Evolutionary conservation across 2,329 filamentous ascomycete species (phyloP), one percentile per base, ranked within the genome.

Genomic region (Metarhizium sp.): DNA sequence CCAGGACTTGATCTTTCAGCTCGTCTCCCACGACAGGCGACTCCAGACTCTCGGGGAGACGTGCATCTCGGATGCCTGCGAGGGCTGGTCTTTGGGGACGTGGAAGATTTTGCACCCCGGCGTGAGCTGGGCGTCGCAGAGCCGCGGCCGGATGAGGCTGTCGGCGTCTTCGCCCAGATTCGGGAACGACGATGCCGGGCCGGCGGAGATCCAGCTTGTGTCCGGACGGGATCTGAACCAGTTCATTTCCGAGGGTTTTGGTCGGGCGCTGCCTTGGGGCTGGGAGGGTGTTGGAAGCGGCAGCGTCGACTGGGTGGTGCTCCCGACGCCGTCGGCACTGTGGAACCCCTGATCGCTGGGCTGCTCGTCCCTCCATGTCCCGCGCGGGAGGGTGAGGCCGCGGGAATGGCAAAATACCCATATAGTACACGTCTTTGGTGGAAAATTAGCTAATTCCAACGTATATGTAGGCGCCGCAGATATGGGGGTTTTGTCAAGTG

Each of bases 81-180:
- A 58, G 3, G 77, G 62, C 55, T 73, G 74, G 0, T 67, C 66
- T 46, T 69, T 69, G 6, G 77, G 75, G 6, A 80, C 73, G 32
- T 70, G 69, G 58, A 85, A 83, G 18, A 82, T 77, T 60, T 80
- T 85, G 72, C 83, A 86, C n/a, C 56, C 76, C 0, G 77, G 75
- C 30, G 68, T 71, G n/a, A 71, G 63, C n/a, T 69, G 65, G 2
- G 65, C 57, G 20, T 63, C 59, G 59, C 75, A 80, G n/a, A 63
- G 49, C 1, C 70, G 67, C 34, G 67, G 60, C 50, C 71, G 68
- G 61, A n/a, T 38, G 38, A 78, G 60, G 59, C 69, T 68, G 43
- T 67, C 67, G 5, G 70, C 66, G 53, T 73, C 73, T 0, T 63
- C 60, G 4, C 70, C 71, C 45, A 83, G 70, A 55, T 85, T 75